phyloP scores from a whole-genome alignment of 495 filamentous ascomycete genomes.

The Xylaria venustula region DNA sequence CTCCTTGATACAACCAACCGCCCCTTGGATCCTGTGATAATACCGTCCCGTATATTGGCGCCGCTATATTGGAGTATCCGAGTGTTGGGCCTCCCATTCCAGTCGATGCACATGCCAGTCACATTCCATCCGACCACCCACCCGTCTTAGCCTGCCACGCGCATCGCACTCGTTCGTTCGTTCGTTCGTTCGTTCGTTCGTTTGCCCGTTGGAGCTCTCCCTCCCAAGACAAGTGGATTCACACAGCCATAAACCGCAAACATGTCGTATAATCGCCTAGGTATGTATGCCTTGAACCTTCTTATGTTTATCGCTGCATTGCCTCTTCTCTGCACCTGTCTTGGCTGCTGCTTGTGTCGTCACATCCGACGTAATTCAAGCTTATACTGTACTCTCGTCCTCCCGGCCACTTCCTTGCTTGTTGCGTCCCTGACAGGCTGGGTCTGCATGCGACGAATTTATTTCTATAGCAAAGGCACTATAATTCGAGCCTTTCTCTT shows the following conservation, averaged over 20 bases:
- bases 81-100: no score
- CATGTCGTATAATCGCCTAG: conserved; percentile 72
- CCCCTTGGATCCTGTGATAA: neutral
- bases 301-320: neutral
- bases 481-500: neutral
- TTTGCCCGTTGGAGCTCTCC: no score
- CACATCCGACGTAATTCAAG: conserved; percentile 4
- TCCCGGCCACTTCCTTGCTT: conserved; percentile 16
- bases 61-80: no score
- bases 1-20: conserved; percentile 11
- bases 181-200: neutral
- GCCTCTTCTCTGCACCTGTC: conserved; percentile 11
- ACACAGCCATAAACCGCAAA: conserved; percentile 17
- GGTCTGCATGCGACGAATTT: neutral
- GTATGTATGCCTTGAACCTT: conserved; percentile 49
- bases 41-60: conserved; percentile 3
- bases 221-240: neutral
- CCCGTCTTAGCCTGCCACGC: conserved; percentile 11
- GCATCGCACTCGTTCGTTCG: neutral
- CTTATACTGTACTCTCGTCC: conserved; percentile 16
- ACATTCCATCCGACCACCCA: conserved; percentile 3
- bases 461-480: neutral
- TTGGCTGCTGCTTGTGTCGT: neutral
- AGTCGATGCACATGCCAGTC: conserved; percentile 5
- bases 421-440: conserved; percentile 17